These are phyloP conservation scores for Otatea glauca DNA, from an alignment of 176 grass and related monocot species.

Conservation along the genomic window DNA sequence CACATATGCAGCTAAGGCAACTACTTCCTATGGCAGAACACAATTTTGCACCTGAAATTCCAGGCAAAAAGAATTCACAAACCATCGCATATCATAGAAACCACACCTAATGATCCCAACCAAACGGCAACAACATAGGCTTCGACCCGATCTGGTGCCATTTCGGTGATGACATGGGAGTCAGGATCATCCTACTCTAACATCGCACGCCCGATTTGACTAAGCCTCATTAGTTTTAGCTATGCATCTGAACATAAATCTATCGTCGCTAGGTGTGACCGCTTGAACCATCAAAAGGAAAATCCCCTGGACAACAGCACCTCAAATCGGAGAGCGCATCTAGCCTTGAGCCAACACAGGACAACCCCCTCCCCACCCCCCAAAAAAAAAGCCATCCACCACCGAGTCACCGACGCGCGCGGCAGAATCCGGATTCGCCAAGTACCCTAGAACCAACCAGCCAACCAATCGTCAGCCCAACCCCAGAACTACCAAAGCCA, in stretches of 20 bases:
- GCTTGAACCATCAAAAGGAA: not conserved
- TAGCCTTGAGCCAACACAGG: not conserved
- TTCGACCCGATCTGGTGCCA: not conserved
- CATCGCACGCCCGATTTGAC: not conserved
- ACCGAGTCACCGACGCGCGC: not conserved
- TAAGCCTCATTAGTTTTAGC: not conserved
- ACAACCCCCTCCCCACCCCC: not conserved
- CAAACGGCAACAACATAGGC: not conserved
- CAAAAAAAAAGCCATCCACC: not conserved
- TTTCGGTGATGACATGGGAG: not conserved
- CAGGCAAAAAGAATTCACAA: not conserved
- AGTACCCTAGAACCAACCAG: not conserved
- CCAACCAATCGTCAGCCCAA: not conserved
- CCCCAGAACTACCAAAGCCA: not conserved
- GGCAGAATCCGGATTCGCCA: not conserved
- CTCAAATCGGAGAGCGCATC: not conserved
- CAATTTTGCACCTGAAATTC: not conserved
- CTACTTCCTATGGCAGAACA: not conserved
- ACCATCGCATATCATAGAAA: not conserved
- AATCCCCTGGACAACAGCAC: conserved; percentile 2
- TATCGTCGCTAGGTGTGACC: not conserved
- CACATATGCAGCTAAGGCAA: not conserved
- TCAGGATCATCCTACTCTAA: not conserved
- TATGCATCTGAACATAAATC: not conserved
- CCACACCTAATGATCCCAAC: not conserved